A percentile compares a stretch with the other conserved stretches of the same genome.
phyloP scores from a whole-genome alignment of 345 rosid species.

The Eucalyptus leucophloia region DNA sequence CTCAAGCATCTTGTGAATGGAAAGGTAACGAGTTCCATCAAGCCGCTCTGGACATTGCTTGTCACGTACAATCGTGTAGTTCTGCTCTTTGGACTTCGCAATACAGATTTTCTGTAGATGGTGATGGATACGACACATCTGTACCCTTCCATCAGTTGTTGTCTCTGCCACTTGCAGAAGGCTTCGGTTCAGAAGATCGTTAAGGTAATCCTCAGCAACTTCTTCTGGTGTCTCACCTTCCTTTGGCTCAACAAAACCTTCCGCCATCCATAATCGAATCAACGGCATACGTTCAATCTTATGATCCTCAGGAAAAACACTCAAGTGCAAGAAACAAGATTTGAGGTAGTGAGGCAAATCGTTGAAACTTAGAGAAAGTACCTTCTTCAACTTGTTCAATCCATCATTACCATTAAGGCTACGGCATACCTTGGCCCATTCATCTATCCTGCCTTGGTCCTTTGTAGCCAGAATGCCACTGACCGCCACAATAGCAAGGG shows the following conservation, averaged over 20 bases:
- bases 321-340: constrained; percentile 4
- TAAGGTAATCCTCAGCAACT: constrained; percentile 6
- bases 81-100: background rate
- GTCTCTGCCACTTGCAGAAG: background rate
- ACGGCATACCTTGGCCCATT: constrained; percentile 2
- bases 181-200: background rate
- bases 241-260: constrained; percentile 1
- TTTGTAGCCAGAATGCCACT: constrained; percentile 10
- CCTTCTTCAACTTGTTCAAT: constrained; percentile 1
- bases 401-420: background rate
- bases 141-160: background rate
- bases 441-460: background rate
- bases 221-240: constrained; percentile 5
- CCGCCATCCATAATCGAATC: constrained; percentile 6
- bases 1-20: background rate
- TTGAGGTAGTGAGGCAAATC: constrained; percentile 6
- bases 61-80: background rate
- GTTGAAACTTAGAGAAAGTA: constrained; percentile 8
- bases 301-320: constrained; percentile 4
- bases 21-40: constrained; percentile 1
- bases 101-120: background rate
- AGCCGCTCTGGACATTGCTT: background rate
- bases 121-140: constrained; percentile 1
- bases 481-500: constrained; percentile 18
- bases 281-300: background rate